Evolutionary conservation across 176 grass and related monocot genomes (phyloP).

Genomic region (Lolium multiflorum): DNA sequence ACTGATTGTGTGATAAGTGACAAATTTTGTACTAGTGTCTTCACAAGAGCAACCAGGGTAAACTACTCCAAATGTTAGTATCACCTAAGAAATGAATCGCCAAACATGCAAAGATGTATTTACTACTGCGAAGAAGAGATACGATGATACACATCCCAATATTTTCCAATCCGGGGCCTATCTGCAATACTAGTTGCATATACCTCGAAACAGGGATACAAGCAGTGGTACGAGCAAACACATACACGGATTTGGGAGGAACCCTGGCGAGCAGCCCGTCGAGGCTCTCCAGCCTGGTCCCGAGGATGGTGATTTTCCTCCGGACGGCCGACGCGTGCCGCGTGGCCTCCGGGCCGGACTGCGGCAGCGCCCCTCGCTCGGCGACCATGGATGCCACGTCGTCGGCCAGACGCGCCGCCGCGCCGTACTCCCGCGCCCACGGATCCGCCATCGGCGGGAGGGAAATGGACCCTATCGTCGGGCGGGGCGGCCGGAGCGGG

Average conservation of each 20-base stretch:
- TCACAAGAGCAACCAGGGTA: not conserved
- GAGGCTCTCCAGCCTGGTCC: slow-evolving; percentile 62
- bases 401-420: slow-evolving; percentile 62
- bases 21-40: not conserved
- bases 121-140: not conserved
- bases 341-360: slow-evolving; percentile 59
- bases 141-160: too few species aligned
- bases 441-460: slow-evolving; percentile 56
- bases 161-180: too few species aligned
- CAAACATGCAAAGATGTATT: not conserved
- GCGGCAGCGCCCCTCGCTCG: slow-evolving; percentile 55
- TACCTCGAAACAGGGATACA: not conserved
- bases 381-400: slow-evolving; percentile 59
- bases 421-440: slow-evolving; percentile 63
- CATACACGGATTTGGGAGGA: slow-evolving; percentile 55
- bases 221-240: not conserved
- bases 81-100: not conserved
- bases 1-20: not conserved
- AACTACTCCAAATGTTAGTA: not conserved
- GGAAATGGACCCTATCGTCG: not conserved
- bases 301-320: slow-evolving; percentile 63
- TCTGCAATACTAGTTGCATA: too few species aligned
- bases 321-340: slow-evolving; percentile 52
- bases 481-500: not conserved
- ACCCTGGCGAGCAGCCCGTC: slow-evolving; percentile 54